Percentiles rank a stretch among this genome's conserved stretches.
These are phyloP conservation scores for rapeseed (Brassica napus) DNA, from an alignment of 345 rosid genomes.

Conservation along the genomic window Da-Ae NC_063435.1:6656501-6657000, in stretches of 20 bases:
- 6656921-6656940: too few relatives aligned
- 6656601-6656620: constrained; percentile 37
- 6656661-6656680: constrained; percentile 9
- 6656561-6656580: constrained; percentile 98
- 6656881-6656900: too few relatives aligned
- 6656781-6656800: constrained; percentile 1
- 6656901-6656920: too few relatives aligned
- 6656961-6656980: too few relatives aligned
- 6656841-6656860: too few relatives aligned
- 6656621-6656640: constrained; percentile 3
- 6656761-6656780: constrained; percentile 20
- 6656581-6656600: constrained; percentile 93
- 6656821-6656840: too few relatives aligned
- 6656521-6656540: constrained; percentile 92
- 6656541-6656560: constrained; percentile 91
- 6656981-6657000: too few relatives aligned
- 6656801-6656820: too few relatives aligned
- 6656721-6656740: constrained; percentile 18
- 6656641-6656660: constrained; percentile 15
- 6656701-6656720: constrained; percentile 31
- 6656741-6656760: constrained; percentile 9
- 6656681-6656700: constrained; percentile 21
- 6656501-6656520: constrained; percentile 97
- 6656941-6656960: too few relatives aligned
- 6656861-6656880: too few relatives aligned